Evolutionary conservation across 148 eudicot genomes (phyloP).

Genomic region (Tetragonia tetragonoides): DNA sequence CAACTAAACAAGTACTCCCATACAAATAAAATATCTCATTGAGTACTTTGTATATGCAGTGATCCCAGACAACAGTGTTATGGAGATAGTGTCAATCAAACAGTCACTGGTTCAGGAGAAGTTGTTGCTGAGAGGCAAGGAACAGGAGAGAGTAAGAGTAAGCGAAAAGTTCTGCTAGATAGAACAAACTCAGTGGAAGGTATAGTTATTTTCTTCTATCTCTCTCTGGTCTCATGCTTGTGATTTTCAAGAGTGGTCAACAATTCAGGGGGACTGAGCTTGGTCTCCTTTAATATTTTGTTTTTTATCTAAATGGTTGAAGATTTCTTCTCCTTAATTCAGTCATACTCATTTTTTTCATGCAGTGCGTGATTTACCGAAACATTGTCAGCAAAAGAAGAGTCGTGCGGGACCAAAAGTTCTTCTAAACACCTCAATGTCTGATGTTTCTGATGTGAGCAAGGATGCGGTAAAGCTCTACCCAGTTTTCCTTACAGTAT

Average conservation of each 20-base stretch:
- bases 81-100: conserved; percentile 29
- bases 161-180: conserved; percentile 29
- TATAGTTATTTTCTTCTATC: conserved; percentile 20
- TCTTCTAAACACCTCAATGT: conserved; percentile 29
- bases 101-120: conserved; percentile 21
- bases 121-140: conserved; percentile 27
- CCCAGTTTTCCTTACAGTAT: conserved; percentile 8
- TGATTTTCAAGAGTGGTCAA: no score
- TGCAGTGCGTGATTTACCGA: conserved; percentile 22
- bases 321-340: background rate
- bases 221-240: background rate
- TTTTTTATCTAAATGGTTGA: background rate
- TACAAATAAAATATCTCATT: background rate
- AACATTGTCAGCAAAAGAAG: conserved; percentile 20
- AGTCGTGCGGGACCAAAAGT: conserved; percentile 17
- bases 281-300: background rate
- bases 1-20: no score
- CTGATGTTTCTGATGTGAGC: conserved; percentile 36
- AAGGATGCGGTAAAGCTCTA: conserved; percentile 32
- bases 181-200: conserved; percentile 51
- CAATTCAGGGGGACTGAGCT: no score
- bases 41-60: conserved; percentile 28
- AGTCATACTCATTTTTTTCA: conserved; percentile 1
- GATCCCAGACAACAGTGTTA: conserved; percentile 30
- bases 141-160: conserved; percentile 23